Percentiles rank a stretch among this genome's conserved stretches.
Evolutionary conservation across 2,329 filamentous ascomycete species (phyloP).

Genomic region (Sphaerulina musiva): DNA sequence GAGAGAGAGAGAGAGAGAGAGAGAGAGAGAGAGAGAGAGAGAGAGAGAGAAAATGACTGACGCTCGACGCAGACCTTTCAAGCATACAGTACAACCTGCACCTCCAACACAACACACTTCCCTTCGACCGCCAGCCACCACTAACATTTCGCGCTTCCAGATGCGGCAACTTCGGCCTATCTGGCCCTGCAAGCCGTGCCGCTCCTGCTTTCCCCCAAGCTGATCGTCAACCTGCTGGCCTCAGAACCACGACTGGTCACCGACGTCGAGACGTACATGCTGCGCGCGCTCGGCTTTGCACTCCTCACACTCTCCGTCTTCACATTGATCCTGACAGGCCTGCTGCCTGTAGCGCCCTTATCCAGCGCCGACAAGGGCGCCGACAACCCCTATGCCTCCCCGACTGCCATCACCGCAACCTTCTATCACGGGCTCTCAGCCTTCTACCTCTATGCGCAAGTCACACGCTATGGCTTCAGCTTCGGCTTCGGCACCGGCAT

Average conservation of each 20-base stretch:
- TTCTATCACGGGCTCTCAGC: slow-evolving; percentile 58
- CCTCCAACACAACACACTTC: not conserved
- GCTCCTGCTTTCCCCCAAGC: slow-evolving; percentile 53
- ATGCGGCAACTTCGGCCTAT: slow-evolving; percentile 37
- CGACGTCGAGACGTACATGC: slow-evolving; percentile 67
- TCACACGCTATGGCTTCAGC: slow-evolving; percentile 47
- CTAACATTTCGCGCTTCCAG: not conserved
- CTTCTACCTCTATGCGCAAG: slow-evolving; percentile 64
- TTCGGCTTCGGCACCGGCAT: slow-evolving; percentile 54
- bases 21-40: too few relatives aligned
- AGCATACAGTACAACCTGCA: not conserved
- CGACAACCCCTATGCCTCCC: slow-evolving; percentile 39
- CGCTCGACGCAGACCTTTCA: slow-evolving; percentile 1
- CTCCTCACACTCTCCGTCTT: slow-evolving; percentile 59
- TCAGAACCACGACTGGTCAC: slow-evolving; percentile 48
- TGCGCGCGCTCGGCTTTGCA: slow-evolving; percentile 61
- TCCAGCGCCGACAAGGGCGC: not conserved
- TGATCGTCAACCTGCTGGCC: slow-evolving; percentile 55
- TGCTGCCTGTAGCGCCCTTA: slow-evolving; percentile 52
- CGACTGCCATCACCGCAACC: slow-evolving; percentile 56
- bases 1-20: too few relatives aligned
- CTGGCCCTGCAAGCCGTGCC: slow-evolving; percentile 43
- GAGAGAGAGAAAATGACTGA: not conserved
- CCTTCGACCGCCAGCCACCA: not conserved
- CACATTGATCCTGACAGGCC: slow-evolving; percentile 63